Percentiles rank a stretch among this genome's conserved stretches.
Conservation (phyloP, 2,329 filamentous ascomycete genomes). For the Venturia nashicola region DNA sequence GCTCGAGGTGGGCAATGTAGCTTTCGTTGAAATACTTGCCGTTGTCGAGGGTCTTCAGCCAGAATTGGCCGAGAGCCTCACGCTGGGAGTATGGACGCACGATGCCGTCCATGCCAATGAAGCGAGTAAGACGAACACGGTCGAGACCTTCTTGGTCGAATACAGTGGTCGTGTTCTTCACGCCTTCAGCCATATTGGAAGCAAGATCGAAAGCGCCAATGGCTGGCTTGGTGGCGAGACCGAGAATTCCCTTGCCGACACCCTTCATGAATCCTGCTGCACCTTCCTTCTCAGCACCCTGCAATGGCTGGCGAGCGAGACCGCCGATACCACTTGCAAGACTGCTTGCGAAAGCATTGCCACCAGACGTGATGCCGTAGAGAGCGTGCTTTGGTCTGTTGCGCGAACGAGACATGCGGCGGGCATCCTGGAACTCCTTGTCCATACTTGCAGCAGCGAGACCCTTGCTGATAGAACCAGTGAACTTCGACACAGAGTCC, state of each 20-base stretch:
- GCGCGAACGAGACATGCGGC: slow-evolving; percentile 81
- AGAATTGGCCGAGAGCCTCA: slow-evolving; percentile 92
- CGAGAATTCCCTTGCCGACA: slow-evolving; percentile 86
- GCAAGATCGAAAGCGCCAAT: slow-evolving; percentile 96
- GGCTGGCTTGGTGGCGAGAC: slow-evolving; percentile 90
- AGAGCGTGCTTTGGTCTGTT: slow-evolving; percentile 95
- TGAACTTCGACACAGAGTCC: slow-evolving; percentile 96
- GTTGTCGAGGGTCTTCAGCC: slow-evolving; percentile 96
- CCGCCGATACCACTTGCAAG: slow-evolving; percentile 90
- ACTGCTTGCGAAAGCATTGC: slow-evolving; percentile 87
- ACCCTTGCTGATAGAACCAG: slow-evolving; percentile 91
- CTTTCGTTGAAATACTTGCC: slow-evolving; percentile 96
- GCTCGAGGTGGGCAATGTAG: slow-evolving; percentile 92
- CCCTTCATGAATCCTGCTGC: slow-evolving; percentile 93
- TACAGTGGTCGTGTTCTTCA: slow-evolving; percentile 96
- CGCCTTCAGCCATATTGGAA: slow-evolving; percentile 91
- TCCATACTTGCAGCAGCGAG: slow-evolving; percentile 90
- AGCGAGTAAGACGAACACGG: slow-evolving; percentile 83
- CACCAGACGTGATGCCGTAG: slow-evolving; percentile 89
- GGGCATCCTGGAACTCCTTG: slow-evolving; percentile 95
- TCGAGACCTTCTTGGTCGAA: slow-evolving; percentile 93
- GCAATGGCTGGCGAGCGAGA: slow-evolving; percentile 81
- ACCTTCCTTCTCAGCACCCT: slow-evolving; percentile 92
- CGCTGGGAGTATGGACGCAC: slow-evolving; percentile 89
- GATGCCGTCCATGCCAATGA: slow-evolving; percentile 84